Conservation (phyloP, 768 basidiomycete genomes). For the Leccinellum rugosiceps region DNA sequence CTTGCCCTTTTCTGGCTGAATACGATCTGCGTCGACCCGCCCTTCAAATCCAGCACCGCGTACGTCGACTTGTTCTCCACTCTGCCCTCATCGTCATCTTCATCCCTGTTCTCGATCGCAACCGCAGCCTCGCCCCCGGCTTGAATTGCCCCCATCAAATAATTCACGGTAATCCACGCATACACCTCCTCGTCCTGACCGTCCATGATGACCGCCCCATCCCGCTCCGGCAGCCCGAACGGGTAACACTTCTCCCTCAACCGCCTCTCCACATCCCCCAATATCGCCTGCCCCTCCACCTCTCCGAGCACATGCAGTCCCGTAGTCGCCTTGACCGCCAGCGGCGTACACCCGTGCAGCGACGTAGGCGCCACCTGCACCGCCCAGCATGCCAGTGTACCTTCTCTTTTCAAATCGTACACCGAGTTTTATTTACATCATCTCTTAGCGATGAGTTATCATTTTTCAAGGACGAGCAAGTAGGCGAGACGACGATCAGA, state of each 20-base stretch:
- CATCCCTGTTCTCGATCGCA: not conserved
- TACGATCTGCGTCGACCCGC: slow-evolving; percentile 96
- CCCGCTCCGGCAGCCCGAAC: slow-evolving; percentile 59
- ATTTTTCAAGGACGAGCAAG: too few relatives aligned
- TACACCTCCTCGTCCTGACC: slow-evolving; percentile 97
- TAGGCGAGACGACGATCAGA: too few relatives aligned
- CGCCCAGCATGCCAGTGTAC: too few relatives aligned
- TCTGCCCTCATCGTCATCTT: not conserved
- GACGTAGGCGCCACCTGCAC: slow-evolving; percentile 66
- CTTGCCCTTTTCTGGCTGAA: slow-evolving; percentile 77
- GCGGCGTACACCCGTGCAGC: slow-evolving; percentile 68
- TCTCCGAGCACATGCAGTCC: slow-evolving; percentile 74
- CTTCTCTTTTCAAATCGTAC: too few relatives aligned
- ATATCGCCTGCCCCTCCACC: slow-evolving; percentile 61
- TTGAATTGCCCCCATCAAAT: slow-evolving; percentile 74
- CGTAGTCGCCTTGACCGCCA: slow-evolving; percentile 92
- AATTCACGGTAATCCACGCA: slow-evolving; percentile 98
- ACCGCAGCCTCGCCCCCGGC: slow-evolving; percentile 40
- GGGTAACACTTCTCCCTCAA: slow-evolving; percentile 60
- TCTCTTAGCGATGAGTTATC: too few relatives aligned
- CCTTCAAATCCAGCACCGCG: slow-evolving; percentile 94
- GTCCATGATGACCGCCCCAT: slow-evolving; percentile 87
- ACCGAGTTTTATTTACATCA: too few relatives aligned
- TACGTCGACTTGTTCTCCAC: slow-evolving; percentile 44
- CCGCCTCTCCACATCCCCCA: slow-evolving; percentile 65